phyloP scores from a whole-genome alignment of 2,329 filamentous ascomycete genomes.

The Aspergillus sojae region DNA sequence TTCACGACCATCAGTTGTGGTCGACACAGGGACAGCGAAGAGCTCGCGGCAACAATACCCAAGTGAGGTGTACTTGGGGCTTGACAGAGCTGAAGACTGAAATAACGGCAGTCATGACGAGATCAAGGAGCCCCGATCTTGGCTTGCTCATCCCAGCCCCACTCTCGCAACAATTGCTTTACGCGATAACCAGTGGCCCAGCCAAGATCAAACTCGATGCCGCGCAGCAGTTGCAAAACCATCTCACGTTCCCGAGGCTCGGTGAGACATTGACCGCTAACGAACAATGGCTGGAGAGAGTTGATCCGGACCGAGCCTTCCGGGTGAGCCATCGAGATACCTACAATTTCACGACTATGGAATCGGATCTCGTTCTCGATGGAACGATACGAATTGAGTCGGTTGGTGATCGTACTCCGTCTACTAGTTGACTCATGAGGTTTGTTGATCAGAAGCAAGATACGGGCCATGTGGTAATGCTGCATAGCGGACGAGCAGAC shows the following conservation, averaged over 20 bases:
- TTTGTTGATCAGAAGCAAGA: conserved; percentile 47
- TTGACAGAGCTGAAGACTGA: background rate
- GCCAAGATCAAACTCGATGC: conserved; percentile 65
- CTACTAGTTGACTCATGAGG: conserved; percentile 49
- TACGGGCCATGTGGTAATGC: conserved; percentile 49
- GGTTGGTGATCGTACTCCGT: conserved; percentile 55
- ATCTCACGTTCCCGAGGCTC: conserved; percentile 57
- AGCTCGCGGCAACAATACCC: background rate
- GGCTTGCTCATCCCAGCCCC: conserved; percentile 37
- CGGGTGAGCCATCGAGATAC: conserved; percentile 60
- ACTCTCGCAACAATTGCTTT: conserved; percentile 51
- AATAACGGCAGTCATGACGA: background rate
- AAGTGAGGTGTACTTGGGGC: background rate
- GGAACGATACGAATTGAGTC: conserved; percentile 60
- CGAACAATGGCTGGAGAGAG: conserved; percentile 64
- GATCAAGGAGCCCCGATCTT: conserved; percentile 12
- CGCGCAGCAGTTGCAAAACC: conserved; percentile 58
- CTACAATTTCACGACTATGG: conserved; percentile 64
- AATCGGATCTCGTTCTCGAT: conserved; percentile 58
- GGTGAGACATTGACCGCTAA: conserved; percentile 63
- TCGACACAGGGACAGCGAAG: background rate
- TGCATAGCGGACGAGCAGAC: conserved; percentile 66
- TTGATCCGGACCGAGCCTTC: conserved; percentile 63
- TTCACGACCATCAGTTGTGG: background rate
- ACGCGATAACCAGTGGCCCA: conserved; percentile 66